Conservation (phyloP, 179 eudicot genomes). For the Pouteria campechiana region DNA sequence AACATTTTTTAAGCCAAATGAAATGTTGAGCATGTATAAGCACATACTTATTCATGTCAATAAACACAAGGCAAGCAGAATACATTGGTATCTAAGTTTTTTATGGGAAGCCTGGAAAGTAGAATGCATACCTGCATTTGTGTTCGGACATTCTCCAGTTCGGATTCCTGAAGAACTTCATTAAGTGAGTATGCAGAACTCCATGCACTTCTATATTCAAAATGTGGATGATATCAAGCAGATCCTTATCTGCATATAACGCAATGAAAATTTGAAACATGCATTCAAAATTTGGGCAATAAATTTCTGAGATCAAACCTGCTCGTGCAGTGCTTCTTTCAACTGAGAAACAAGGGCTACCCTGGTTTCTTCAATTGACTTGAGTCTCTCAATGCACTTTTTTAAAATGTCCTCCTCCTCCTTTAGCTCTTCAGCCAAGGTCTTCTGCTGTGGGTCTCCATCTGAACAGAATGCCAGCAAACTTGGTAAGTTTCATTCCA, state of each 20-base stretch:
- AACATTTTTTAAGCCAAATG: too few relatives aligned
- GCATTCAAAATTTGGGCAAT: background rate
- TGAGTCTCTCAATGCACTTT: slow-evolving; percentile 55
- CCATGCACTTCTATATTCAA: too few relatives aligned
- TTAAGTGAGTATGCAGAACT: background rate
- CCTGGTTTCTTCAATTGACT: slow-evolving; percentile 59
- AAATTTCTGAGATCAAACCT: slow-evolving; percentile 29
- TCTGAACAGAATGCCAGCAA: too few relatives aligned
- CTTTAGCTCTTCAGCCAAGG: slow-evolving; percentile 43
- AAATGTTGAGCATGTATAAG: too few relatives aligned
- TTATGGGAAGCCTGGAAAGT: too few relatives aligned
- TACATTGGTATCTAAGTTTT: too few relatives aligned
- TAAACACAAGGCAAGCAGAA: too few relatives aligned
- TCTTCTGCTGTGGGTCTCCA: slow-evolving; percentile 42
- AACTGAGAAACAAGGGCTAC: slow-evolving; percentile 53
- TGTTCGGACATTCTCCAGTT: slow-evolving; percentile 81
- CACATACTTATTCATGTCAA: too few relatives aligned
- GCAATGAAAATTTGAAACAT: too few relatives aligned
- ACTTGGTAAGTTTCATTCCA: too few relatives aligned
- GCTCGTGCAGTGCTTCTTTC: slow-evolving; percentile 72
- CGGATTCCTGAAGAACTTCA: slow-evolving; percentile 60
- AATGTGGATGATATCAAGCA: too few relatives aligned
- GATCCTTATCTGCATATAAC: too few relatives aligned
- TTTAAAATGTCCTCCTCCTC: slow-evolving; percentile 61
- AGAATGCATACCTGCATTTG: slow-evolving; percentile 65